These are phyloP conservation scores for Scedosporium boydii DNA, from an alignment of 2,329 filamentous ascomycete genomes.

Conservation along the genomic window DNA sequence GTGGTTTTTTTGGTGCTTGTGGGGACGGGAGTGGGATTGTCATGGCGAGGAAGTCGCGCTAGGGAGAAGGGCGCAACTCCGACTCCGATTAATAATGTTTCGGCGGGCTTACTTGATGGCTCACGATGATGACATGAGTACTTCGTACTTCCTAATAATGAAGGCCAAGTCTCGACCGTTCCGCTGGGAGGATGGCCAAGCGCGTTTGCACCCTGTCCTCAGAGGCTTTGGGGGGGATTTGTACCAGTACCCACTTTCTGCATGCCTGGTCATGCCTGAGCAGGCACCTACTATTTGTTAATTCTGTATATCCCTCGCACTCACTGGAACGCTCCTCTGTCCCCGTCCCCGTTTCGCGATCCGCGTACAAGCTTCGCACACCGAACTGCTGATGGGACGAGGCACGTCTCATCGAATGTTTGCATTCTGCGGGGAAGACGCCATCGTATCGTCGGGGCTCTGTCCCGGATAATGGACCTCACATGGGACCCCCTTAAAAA, in stretches of 20 bases:
- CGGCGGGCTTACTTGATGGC: background rate
- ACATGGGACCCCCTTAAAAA: too few species aligned
- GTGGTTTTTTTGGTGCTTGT: background rate
- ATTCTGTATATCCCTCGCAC: background rate
- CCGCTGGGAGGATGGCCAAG: background rate
- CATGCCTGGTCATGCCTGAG: background rate
- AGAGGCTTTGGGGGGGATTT: background rate
- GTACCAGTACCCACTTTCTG: background rate
- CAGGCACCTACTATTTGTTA: background rate
- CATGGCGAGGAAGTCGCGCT: background rate
- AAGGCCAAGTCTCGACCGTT: background rate
- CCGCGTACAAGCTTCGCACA: background rate
- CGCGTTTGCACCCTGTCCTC: background rate
- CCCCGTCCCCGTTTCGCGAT: background rate
- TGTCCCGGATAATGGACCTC: too few species aligned
- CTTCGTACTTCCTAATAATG: background rate
- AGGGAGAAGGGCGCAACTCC: background rate
- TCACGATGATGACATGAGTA: background rate
- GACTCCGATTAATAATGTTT: constrained; percentile 1
- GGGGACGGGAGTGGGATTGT: background rate
- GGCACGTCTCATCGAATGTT: background rate
- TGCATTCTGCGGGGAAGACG: too few species aligned
- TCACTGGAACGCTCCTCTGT: background rate
- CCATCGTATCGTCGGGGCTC: too few species aligned
- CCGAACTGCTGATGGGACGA: background rate